These are phyloP conservation scores for Stereum hirsutum DNA, from an alignment of 1,284 basidiomycete genomes.

Conservation along the genomic window DNA sequence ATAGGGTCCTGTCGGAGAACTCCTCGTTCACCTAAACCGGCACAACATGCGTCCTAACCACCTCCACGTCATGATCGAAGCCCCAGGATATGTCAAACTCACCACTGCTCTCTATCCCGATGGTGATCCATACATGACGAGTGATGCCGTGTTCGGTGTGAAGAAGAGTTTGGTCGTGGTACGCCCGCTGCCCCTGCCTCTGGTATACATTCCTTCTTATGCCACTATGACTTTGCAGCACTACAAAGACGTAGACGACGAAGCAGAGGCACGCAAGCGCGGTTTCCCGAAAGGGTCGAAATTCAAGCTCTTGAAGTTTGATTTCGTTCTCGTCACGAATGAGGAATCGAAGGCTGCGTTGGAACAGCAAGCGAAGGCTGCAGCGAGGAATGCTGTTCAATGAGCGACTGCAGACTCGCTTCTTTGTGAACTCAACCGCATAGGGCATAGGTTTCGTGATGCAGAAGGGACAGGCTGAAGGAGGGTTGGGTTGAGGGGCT, in stretches of 20 bases:
- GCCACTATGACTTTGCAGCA: constrained; percentile 24
- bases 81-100: constrained; percentile 64
- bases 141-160: constrained; percentile 75
- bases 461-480: no score
- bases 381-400: neutral
- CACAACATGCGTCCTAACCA: constrained; percentile 79
- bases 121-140: constrained; percentile 56
- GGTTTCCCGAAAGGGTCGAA: constrained; percentile 52
- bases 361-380: constrained; percentile 18
- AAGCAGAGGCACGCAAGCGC: constrained; percentile 42
- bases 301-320: constrained; percentile 51
- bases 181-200: constrained; percentile 14
- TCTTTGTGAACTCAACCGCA: no score
- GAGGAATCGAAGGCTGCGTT: constrained; percentile 32
- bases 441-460: no score
- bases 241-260: constrained; percentile 39
- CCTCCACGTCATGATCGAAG: constrained; percentile 66
- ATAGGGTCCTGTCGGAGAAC: constrained; percentile 64
- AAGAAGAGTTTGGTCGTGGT: constrained; percentile 53
- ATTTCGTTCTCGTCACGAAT: constrained; percentile 53
- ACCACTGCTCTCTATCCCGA: constrained; percentile 70
- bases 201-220: constrained; percentile 13
- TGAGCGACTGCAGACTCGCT: no score
- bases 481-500: no score
- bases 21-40: constrained; percentile 50